Percentiles rank a stretch among this genome's conserved stretches.
phyloP scores from a whole-genome alignment of 352 stramenopile genomes.

The Saprolegnia diclina region DNA sequence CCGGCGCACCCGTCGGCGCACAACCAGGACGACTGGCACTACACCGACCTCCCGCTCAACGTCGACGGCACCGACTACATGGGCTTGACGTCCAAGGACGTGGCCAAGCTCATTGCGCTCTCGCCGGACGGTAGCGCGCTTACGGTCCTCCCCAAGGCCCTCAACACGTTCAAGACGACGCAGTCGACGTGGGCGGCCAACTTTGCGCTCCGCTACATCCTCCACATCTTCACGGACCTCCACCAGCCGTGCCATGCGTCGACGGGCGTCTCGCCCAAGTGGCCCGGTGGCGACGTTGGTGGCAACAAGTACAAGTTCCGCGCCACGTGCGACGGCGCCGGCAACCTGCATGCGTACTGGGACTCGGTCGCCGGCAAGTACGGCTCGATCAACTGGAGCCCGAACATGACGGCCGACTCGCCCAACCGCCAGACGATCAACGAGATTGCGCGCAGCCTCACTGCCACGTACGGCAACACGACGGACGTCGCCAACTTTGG shows the following conservation, averaged over 20 bases:
- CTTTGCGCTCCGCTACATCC: constrained; percentile 55
- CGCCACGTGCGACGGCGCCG: constrained; percentile 33
- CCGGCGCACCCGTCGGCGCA: constrained; percentile 38
- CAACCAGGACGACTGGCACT: constrained; percentile 60
- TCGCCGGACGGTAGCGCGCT: constrained; percentile 44
- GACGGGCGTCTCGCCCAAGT: constrained; percentile 37
- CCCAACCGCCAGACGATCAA: constrained; percentile 20
- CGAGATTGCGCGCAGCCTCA: constrained; percentile 45
- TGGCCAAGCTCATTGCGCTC: constrained; percentile 43
- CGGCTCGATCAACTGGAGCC: constrained; percentile 40
- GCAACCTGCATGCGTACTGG: constrained; percentile 64
- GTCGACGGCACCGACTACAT: constrained; percentile 42
- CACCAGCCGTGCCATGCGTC: constrained; percentile 60
- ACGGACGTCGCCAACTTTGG: constrained; percentile 38
- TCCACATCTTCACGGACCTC: constrained; percentile 57
- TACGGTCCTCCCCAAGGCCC: constrained; percentile 38
- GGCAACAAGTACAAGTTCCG: constrained; percentile 57
- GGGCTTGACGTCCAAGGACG: constrained; percentile 31
- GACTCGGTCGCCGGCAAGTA: constrained; percentile 49
- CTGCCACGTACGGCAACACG: constrained; percentile 21
- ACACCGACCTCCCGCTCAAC: constrained; percentile 55
- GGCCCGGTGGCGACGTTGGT: constrained; percentile 47
- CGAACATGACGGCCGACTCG: constrained; percentile 28
- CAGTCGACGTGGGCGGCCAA: constrained; percentile 60
- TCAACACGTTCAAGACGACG: constrained; percentile 55